Base-by-base conservation (phyloP, 2,329 filamentous ascomycete species). In the Neofusicoccum sp. region DNA sequence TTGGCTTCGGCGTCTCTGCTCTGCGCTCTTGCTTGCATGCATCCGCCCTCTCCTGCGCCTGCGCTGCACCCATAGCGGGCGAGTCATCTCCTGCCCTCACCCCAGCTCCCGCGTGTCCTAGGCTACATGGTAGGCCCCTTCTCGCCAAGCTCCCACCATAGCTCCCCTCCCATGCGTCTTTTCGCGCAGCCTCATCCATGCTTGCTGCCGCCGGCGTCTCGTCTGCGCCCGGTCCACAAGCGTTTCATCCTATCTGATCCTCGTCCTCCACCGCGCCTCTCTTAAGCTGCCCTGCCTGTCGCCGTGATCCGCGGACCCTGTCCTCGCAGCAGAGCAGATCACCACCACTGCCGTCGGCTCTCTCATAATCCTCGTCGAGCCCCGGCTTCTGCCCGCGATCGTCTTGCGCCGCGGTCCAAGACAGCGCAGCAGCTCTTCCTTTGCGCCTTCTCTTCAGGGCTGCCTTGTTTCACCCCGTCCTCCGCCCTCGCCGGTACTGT, bases 81-180 rank as follows among this genome's bases (percentile, higher is more conserved):
- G 61, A 71, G 64, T 66, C 66, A 73, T 73, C 75, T 70, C 73
- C 71, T 69, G 71, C 74, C 71, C 71, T 67, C 69, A 67, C 64
- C 75, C 54, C 73, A 73, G 73, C 72, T 67, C 67, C 58, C 66
- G 70, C 74, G 71, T 72, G 68, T 68, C 66, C 66, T 66, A 69
- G 70, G 69, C 74, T 74, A 77, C 76, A 78, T 78, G 76, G 76
- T 78, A 78, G 74, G 76, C 74, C 74, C 71, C 69, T 70, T 71
- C 65, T 65, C 64, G 44, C 60, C 56, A 59, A 56, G 56, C 64
- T 60, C 64, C 56, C 62, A 45, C 47, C 67, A 50, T 52, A 44
- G 43, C 45, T 69, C 70, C 65, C 67, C 67, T 68, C 66, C 65
- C 33, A 64, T 66, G 64, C 65, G 45, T 48, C 68, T 67, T 64